Evolutionary conservation across 495 filamentous ascomycete genomes (phyloP).

Genomic region (Tuber aestivum): DNA sequence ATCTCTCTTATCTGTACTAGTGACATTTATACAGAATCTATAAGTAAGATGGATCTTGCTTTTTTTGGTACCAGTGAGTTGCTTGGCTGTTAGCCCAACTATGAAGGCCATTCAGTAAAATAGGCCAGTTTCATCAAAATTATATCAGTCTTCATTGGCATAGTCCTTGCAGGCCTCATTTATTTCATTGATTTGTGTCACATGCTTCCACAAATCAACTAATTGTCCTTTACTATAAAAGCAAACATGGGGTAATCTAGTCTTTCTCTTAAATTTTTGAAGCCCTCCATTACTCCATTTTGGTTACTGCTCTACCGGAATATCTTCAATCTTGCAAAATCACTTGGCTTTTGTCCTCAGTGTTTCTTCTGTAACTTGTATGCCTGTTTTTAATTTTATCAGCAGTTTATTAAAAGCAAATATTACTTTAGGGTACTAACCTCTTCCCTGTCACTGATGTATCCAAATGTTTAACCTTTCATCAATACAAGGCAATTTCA

Average conservation of each 20-base stretch:
- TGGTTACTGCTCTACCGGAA: conserved; percentile 13
- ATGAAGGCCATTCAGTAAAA: conserved; percentile 39
- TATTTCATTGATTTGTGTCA: conserved; percentile 22
- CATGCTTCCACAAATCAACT: not conserved
- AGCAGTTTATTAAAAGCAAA: too few species aligned
- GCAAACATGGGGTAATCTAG: conserved; percentile 9
- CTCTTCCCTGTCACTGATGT: not conserved
- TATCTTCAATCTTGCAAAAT: not conserved
- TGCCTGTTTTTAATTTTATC: too few species aligned
- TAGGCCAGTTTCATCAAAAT: conserved; percentile 42
- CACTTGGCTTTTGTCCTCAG: conserved; percentile 3
- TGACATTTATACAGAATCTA: conserved; percentile 34
- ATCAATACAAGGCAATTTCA: too few species aligned
- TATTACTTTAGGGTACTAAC: too few species aligned
- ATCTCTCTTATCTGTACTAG: conserved; percentile 29
- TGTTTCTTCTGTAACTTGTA: not conserved
- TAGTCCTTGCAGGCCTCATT: conserved; percentile 26
- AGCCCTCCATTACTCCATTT: conserved; percentile 39
- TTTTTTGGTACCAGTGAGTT: conserved; percentile 17
- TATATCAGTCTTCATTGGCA: conserved; percentile 37
- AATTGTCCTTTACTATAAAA: conserved; percentile 21
- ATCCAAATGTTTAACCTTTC: conserved; percentile 2
- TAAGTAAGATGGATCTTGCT: conserved; percentile 35
- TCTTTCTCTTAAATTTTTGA: conserved; percentile 37
- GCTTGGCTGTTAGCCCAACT: conserved; percentile 22